Evolutionary conservation across 768 basidiomycete genomes (phyloP).

Genomic region (Boletus eberwhitei): DNA sequence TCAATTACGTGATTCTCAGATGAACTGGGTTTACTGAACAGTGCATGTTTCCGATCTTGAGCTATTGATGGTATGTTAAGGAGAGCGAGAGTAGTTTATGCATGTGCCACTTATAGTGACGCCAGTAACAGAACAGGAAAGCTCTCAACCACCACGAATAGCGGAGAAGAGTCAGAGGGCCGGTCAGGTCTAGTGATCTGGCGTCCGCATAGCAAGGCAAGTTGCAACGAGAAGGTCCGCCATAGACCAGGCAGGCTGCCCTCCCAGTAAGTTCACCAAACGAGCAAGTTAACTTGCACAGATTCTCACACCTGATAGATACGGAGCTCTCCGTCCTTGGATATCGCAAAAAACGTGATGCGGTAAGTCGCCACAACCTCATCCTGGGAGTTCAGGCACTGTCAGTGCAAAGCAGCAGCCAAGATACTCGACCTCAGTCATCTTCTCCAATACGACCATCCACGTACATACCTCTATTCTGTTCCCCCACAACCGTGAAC

Average conservation of each 20-base stretch:
- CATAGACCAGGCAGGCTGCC: constrained; percentile 24
- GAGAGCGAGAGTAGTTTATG: neutral
- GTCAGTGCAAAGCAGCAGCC: neutral
- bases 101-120: neutral
- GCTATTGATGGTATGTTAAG: neutral
- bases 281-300: neutral
- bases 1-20: neutral
- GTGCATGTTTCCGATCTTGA: neutral
- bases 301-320: constrained; percentile 26
- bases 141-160: neutral
- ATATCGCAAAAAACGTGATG: constrained; percentile 27
- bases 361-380: constrained; percentile 32
- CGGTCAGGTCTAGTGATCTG: constrained; percentile 20
- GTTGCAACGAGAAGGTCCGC: constrained; percentile 31
- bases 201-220: constrained; percentile 30
- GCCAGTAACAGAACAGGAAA: neutral
- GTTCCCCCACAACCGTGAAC: constrained; percentile 8
- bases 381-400: constrained; percentile 25
- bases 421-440: neutral
- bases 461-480: constrained; percentile 25
- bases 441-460: neutral
- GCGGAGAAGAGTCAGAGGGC: neutral
- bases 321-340: constrained; percentile 31
- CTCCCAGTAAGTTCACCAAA: constrained; percentile 3
- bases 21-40: neutral